phyloP scores from a whole-genome alignment of 306 rosid species.

The Vigna hirtella region DNA sequence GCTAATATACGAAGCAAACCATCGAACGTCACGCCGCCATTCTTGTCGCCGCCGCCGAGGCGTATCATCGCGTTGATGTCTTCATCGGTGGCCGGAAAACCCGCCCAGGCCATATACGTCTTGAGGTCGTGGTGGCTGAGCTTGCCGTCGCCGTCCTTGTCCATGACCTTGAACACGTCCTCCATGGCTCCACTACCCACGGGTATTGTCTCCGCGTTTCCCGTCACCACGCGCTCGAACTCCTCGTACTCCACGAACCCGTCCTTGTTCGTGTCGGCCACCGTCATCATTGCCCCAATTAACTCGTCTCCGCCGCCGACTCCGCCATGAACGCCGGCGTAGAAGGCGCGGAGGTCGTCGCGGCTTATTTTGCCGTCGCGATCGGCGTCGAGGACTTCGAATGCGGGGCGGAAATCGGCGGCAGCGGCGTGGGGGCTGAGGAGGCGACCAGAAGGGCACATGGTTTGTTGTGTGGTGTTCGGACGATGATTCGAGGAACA shows the following conservation, averaged over 20 bases:
- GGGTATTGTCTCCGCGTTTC: constrained; percentile 27
- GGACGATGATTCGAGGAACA: neutral
- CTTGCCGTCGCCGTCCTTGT: constrained; percentile 88
- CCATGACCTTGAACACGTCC: constrained; percentile 87
- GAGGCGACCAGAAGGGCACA: constrained; percentile 69
- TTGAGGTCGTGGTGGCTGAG: constrained; percentile 76
- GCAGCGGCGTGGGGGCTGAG: neutral
- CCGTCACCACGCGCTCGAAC: constrained; percentile 74
- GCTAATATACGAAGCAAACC: constrained; percentile 77
- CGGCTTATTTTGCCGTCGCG: constrained; percentile 81
- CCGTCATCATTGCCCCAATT: constrained; percentile 74
- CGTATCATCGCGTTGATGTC: constrained; percentile 77
- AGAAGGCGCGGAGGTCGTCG: constrained; percentile 80
- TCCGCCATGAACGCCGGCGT: constrained; percentile 39
- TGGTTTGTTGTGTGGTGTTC: neutral
- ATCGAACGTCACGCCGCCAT: constrained; percentile 68
- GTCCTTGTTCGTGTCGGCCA: constrained; percentile 76
- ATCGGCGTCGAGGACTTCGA: constrained; percentile 78
- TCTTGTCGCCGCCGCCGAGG: constrained; percentile 65
- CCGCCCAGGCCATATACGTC: constrained; percentile 73
- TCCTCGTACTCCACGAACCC: constrained; percentile 93
- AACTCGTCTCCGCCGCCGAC: constrained; percentile 54
- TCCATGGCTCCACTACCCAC: constrained; percentile 63
- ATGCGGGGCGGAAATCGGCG: constrained; percentile 66
- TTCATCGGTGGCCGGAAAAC: constrained; percentile 62